Evolutionary conservation across 1,284 basidiomycete species (phyloP), one percentile per base, ranked within the genome.

Genomic region (Thecaphora frezii): DNA sequence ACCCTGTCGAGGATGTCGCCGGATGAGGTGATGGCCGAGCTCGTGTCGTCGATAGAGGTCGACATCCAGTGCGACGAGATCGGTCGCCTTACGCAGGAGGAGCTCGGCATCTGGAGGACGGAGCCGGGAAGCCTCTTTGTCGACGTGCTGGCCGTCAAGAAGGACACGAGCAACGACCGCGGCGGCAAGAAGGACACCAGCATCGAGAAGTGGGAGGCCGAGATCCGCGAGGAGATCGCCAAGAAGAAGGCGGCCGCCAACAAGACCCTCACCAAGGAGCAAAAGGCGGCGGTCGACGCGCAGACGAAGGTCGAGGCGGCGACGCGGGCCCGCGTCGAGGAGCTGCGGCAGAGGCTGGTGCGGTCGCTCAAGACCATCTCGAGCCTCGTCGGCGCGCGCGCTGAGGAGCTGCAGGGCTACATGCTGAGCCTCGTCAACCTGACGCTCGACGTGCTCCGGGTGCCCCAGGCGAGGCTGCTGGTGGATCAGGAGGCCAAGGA

Each of bases 141-240:
- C 46, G 73, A 78, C 51, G 72, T 76, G 10, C 66, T 77, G 7
- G 58, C 60, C 14, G 49, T 38, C 25, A 58, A 63, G 44, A 70
- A 72, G 47, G 60, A 69, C 19, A 50, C 54, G 10, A 16, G 38
- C 5, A 36, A 57, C 24, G 54, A 56, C 36, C 38, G 37, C 33
- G 67, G 65, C 48, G 71, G 68, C 54, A 57, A 61, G 46, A 73
- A 73, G 51, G 61, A 71, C 28, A 62, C 63, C 23, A 68, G 61
- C 45, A 69, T 77, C 46, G 77, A 78, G 36, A 52, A 65, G 38
- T 78, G 77, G 77, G 77, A 78, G 36, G 74, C 70, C 18, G 76
- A 78, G 54, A 63, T 78, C 19, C 70, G 77, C 26, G 71, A 69
- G 26, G 66, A 69, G 26, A 69, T 78, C 21, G 77, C 76, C 19